Evolutionary conservation across 2,329 filamentous ascomycete species (phyloP).

Genomic region (Knoxdaviesia proteae): DNA sequence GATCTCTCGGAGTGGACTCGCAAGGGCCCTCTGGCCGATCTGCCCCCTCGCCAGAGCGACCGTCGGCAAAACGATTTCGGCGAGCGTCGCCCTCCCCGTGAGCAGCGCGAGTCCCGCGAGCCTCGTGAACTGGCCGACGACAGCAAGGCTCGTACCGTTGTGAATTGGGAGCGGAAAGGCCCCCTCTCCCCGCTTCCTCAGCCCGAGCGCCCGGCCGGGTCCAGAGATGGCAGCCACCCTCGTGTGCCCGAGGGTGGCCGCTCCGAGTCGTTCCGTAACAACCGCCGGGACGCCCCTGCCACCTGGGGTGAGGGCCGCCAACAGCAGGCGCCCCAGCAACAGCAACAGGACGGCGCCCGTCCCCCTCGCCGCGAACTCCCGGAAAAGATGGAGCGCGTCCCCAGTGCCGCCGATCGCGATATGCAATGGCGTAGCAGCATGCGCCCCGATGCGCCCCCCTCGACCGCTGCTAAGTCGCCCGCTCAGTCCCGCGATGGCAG

Average conservation of each 20-base stretch:
- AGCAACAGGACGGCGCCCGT: constrained; percentile 53
- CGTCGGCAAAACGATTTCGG: constrained; percentile 29
- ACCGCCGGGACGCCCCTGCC: constrained; percentile 48
- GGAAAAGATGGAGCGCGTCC: constrained; percentile 40
- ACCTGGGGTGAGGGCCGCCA: constrained; percentile 50
- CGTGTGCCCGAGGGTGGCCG: constrained; percentile 33
- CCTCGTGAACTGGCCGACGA: constrained; percentile 40
- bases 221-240: constrained; percentile 33
- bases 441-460: constrained; percentile 48
- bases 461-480: constrained; percentile 28
- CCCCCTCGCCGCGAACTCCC: constrained; percentile 59
- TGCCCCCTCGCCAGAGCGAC: constrained; percentile 31
- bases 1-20: constrained; percentile 84
- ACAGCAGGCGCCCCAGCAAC: constrained; percentile 18
- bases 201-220: constrained; percentile 24
- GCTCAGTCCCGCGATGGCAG: constrained; percentile 51
- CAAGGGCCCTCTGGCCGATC: constrained; percentile 68
- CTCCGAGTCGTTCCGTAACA: constrained; percentile 35
- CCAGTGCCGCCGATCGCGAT: constrained; percentile 79
- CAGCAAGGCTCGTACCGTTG: constrained; percentile 59
- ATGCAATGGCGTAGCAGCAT: constrained; percentile 85
- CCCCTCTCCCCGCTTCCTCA: constrained; percentile 56
- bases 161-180: constrained; percentile 88
- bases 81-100: constrained; percentile 44
- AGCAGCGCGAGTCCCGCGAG: constrained; percentile 46